Evolutionary conservation across 1,139 yeast species (phyloP).

Genomic region (Zhuliangozyma blackwelliae): DNA sequence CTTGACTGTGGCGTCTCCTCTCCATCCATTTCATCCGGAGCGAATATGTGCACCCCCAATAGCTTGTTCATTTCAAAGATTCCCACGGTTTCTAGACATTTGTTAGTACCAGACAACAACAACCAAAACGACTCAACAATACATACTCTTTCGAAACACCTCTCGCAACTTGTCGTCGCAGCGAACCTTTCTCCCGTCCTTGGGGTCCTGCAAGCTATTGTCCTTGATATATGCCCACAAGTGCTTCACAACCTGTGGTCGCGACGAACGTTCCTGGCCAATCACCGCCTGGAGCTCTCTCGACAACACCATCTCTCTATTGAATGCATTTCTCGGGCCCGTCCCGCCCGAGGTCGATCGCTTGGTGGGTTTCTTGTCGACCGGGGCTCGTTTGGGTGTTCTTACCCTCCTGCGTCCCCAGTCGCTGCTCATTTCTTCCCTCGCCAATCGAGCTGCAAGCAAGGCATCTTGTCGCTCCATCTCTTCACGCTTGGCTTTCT

Average conservation of each 20-base stretch:
- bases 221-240: constrained; percentile 73
- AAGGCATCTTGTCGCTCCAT: constrained; percentile 39
- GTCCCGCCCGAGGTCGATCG: not conserved
- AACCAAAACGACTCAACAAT: constrained; percentile 1
- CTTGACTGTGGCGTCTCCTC: constrained; percentile 1
- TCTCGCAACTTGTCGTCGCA: constrained; percentile 63
- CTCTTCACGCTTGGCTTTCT: constrained; percentile 24
- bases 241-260: constrained; percentile 70
- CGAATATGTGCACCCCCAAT: constrained; percentile 47
- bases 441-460: constrained; percentile 45
- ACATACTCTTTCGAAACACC: constrained; percentile 50
- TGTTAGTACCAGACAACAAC: constrained; percentile 14
- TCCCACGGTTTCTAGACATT: constrained; percentile 40
- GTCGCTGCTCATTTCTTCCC: constrained; percentile 16
- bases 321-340: constrained; percentile 27
- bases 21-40: constrained; percentile 30
- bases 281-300: constrained; percentile 45
- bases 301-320: constrained; percentile 42
- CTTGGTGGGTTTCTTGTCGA: constrained; percentile 3
- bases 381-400: not conserved
- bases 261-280: constrained; percentile 40
- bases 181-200: constrained; percentile 58
- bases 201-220: constrained; percentile 63
- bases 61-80: constrained; percentile 69
- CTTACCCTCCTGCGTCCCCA: constrained; percentile 3